Base-by-base conservation (phyloP, 306 rosid species). In the Gynostemma pentaphyllum region DNA sequence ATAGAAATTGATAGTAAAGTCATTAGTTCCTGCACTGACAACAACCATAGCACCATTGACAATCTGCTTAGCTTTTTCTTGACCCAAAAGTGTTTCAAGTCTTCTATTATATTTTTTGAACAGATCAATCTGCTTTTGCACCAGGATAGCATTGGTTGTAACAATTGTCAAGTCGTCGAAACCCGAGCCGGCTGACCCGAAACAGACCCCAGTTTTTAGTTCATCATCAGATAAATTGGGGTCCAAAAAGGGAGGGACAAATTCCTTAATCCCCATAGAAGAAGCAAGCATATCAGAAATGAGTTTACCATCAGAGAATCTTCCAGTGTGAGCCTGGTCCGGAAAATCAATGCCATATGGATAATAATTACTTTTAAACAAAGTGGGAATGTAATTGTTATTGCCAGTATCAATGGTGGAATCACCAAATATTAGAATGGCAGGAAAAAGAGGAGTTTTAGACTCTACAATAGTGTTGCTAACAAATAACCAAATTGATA, bases 351-450 rank as follows among this genome's bases (percentile, higher is more conserved):
- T 62, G 6, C 94, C 90, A 50, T 81, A 81, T 8, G 94, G 94
- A 2, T 24, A 67, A 64, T 78, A 76, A 45, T 88, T 78, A 40
- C 42, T 85, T 67, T 71, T 79, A 1, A 45, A 48, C 24, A 45
- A 4, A 2, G 88, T 82, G 0, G 10, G 32, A 9, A 82, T 52
- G 77, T 73, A 79, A 67, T 85, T 85, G 73, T 88, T 87, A 37
- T 84, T 85, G 14, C 89, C 96, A 4, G 84, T 37, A 40, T 84
- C 95, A 18, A 78, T 79, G 0, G 85, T 72, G 0, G n/a, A n/a
- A n/a, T n/a, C n/a, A n/a, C 96, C 96, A 26, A 87, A 82, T 13
- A 79, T 66, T 18, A 81, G 70, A 75, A 89, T 69, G 41, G 87
- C 73, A 3, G 83, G 75, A 68, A 83, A 81, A 0, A 0, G 18